phyloP scores from a whole-genome alignment of 495 filamentous ascomycete species.

The Cryomyces antarcticus region DNA sequence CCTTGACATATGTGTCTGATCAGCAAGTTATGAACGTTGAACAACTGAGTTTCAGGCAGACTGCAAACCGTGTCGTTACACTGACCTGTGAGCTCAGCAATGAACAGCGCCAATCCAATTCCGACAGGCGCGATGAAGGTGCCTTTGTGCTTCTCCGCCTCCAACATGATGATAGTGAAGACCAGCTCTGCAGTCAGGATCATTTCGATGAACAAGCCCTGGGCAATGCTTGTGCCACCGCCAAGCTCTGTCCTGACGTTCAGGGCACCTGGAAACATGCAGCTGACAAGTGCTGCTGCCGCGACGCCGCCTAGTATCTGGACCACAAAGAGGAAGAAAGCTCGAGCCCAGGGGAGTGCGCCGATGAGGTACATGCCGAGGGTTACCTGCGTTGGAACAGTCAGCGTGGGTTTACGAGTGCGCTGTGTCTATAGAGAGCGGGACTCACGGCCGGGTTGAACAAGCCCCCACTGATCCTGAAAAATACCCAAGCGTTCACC shows the following conservation, averaged over 20 bases:
- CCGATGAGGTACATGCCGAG: constrained; percentile 33
- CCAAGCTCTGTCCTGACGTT: constrained; percentile 38
- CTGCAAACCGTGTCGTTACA: constrained; percentile 12
- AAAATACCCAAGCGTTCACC: constrained; percentile 68
- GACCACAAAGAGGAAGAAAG: constrained; percentile 26
- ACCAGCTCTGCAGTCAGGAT: constrained; percentile 62
- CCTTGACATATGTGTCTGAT: constrained; percentile 13
- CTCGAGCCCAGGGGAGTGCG: constrained; percentile 31
- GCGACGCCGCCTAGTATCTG: constrained; percentile 40
- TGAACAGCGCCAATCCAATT: constrained; percentile 59
- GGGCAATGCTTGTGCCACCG: constrained; percentile 32
- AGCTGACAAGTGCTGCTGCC: constrained; percentile 38
- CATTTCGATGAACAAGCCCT: constrained; percentile 63
- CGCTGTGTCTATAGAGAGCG: background rate
- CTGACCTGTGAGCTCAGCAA: constrained; percentile 23
- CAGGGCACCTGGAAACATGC: constrained; percentile 40
- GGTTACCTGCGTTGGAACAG: constrained; percentile 21
- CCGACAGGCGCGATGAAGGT: constrained; percentile 63
- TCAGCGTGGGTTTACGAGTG: background rate
- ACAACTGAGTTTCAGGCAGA: background rate
- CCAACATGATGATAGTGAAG: constrained; percentile 64
- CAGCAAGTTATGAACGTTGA: background rate
- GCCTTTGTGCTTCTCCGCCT: constrained; percentile 61
- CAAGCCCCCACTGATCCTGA: constrained; percentile 55
- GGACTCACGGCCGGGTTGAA: constrained; percentile 56